Evolutionary conservation across 202 grass and related monocot genomes (phyloP).

Genomic region (Dendrocalamus latiflorus): DNA sequence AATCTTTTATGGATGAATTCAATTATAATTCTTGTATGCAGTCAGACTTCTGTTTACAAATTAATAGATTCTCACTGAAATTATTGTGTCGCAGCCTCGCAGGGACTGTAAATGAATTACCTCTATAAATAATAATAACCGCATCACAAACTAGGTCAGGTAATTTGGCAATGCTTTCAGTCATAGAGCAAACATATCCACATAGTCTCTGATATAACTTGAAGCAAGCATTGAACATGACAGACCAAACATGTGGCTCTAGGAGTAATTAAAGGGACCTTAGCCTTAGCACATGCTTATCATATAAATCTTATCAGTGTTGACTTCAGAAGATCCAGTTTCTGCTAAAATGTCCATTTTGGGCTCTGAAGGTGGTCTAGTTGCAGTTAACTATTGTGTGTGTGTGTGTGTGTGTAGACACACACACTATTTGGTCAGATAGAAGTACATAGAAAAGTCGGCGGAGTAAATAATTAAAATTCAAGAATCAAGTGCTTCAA

Average conservation of each 20-base stretch:
- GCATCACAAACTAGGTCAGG: not conserved
- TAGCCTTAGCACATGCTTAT: not conserved
- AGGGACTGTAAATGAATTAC: not conserved
- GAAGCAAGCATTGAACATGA: not conserved
- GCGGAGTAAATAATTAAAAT: not conserved
- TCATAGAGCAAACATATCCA: not conserved
- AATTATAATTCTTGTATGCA: not conserved
- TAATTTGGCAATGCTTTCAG: not conserved
- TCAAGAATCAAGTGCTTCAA: not conserved
- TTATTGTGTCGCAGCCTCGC: not conserved
- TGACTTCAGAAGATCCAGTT: conserved; percentile 12
- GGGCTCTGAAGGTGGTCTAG: too few species aligned
- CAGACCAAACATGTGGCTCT: not conserved
- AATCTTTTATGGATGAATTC: not conserved
- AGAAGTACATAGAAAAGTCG: not conserved
- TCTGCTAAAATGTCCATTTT: not conserved
- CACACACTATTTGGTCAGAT: conserved; percentile 9
- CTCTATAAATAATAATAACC: not conserved
- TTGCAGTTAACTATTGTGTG: too few species aligned
- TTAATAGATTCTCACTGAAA: not conserved
- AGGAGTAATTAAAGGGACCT: conserved; percentile 2
- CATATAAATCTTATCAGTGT: not conserved
- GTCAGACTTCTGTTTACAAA: not conserved
- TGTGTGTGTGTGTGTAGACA: too few species aligned
- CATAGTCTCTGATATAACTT: not conserved